Percentiles rank a stretch among this genome's conserved stretches.
phyloP scores from a whole-genome alignment of 305 asterid species.

The Salvia sclarea region DNA sequence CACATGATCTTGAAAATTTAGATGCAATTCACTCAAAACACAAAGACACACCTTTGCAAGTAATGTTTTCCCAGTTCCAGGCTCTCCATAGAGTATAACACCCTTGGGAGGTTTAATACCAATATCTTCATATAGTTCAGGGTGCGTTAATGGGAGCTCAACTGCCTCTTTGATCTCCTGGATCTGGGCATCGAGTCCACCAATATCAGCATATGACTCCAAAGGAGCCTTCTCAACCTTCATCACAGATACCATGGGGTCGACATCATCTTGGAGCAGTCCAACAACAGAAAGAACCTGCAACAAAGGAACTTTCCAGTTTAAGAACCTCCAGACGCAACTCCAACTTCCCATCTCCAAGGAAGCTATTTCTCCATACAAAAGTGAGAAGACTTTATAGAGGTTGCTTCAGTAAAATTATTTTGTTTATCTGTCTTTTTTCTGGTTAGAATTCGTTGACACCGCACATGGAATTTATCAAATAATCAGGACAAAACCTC shows the following conservation, averaged over 20 bases:
- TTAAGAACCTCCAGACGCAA: conserved; percentile 10
- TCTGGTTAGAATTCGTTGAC: neutral
- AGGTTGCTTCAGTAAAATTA: neutral
- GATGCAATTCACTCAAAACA: neutral
- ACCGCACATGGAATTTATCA: neutral
- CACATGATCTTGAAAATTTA: neutral
- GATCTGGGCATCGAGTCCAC: conserved; percentile 95
- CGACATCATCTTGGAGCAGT: conserved; percentile 93
- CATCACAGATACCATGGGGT: conserved; percentile 98
- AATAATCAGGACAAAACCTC: neutral
- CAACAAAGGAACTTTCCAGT: conserved; percentile 17
- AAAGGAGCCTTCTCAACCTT: conserved; percentile 97
- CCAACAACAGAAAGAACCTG: conserved; percentile 98
- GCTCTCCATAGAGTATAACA: conserved; percentile 93
- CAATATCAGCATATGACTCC: conserved; percentile 98
- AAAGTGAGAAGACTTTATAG: conserved; percentile 30
- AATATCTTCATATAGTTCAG: conserved; percentile 90
- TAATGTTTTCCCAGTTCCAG: conserved; percentile 90
- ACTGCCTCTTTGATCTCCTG: conserved; percentile 98
- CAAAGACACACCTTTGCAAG: conserved; percentile 74
- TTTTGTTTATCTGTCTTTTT: neutral
- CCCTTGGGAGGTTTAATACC: conserved; percentile 96
- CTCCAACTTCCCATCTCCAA: conserved; percentile 8
- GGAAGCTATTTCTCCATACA: neutral
- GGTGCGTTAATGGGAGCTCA: conserved; percentile 93